Evolutionary conservation across 306 rosid species (phyloP), one percentile per base, ranked within the genome.

Genomic region (Corylus americana): DNA sequence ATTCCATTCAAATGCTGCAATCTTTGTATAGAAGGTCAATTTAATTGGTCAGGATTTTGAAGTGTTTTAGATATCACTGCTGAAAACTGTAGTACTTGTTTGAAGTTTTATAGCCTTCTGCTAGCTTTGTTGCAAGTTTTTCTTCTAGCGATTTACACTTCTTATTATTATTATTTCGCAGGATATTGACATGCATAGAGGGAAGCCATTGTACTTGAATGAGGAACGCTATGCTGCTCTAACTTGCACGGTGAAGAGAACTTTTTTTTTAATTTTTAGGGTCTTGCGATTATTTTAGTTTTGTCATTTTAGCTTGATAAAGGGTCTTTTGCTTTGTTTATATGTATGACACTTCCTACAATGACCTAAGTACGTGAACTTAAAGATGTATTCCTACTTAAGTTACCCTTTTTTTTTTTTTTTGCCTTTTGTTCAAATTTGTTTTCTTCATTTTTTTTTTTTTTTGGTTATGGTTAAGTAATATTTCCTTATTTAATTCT

Each of bases 151-250:
- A 45, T 51, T 58, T 76, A 14, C 2, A 14, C 29, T 53, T 18
- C n/a, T 47, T 8, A 59, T 12, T 45, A 20, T 77, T 39, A 76
- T 64, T 55, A 55, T 3, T 49, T 85, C 71, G 77, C 88, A 96
- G 99, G 99, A 96, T 79, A 51, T 72, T 71, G 96, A 93, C 64
- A 91, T 91, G 94, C 73, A 9, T 4, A 87, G 99, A 82, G 99
- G 99, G 81, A 96, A 93, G 78, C 99, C 99, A 11, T 85, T 96
- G 74, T 88, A 88, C 89, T 82, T 96, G 84, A 96, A 91, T 20
- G 91, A 89, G 75, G 99, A 96, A 78, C 97, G 99, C 59, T 93
- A 96, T 82, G 97, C 99, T 81, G 90, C 93, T 78, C 85, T 96
- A 78, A 87, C 90, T 45, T 90, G 93, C 61, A 90, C 93, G 99